Conservation (phyloP, 2,329 filamentous ascomycete genomes). For the Thielaviopsis punctulata region DNA sequence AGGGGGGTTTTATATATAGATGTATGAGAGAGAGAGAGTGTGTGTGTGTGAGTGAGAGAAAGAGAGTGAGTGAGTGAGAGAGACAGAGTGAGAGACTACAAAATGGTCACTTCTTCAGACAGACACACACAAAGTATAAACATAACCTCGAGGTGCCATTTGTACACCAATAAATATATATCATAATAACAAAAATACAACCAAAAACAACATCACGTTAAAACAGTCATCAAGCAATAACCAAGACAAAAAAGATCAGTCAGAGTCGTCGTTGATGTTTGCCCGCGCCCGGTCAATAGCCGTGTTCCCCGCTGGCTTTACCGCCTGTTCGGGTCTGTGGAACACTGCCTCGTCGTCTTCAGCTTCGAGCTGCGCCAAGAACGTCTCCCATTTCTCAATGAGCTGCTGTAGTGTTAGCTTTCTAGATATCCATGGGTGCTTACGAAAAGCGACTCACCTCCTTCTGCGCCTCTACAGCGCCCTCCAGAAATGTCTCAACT, state of each 20-base stretch:
- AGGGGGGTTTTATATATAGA: neutral
- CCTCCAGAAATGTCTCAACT: slow-evolving; percentile 93
- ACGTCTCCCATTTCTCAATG: slow-evolving; percentile 94
- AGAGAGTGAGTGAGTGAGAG: neutral
- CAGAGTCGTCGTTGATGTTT: slow-evolving; percentile 42
- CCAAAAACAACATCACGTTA: neutral
- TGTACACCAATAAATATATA: neutral
- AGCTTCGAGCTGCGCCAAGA: slow-evolving; percentile 85
- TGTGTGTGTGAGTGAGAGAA: neutral
- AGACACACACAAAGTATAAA: neutral
- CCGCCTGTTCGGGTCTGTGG: slow-evolving; percentile 36
- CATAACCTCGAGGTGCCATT: neutral
- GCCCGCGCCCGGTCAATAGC: slow-evolving; percentile 42
- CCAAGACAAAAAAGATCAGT: slow-evolving; percentile 21
- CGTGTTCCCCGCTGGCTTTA: slow-evolving; percentile 35
- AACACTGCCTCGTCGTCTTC: slow-evolving; percentile 67
- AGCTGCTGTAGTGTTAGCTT: slow-evolving; percentile 22
- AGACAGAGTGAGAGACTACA: neutral
- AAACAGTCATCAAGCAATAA: neutral
- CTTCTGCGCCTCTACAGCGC: slow-evolving; percentile 94
- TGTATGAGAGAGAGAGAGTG: no score
- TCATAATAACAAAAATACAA: neutral
- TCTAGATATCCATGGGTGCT: neutral
- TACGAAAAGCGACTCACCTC: slow-evolving; percentile 44
- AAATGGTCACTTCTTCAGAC: no score